Percentiles rank a stretch among this genome's conserved stretches.
phyloP scores from a whole-genome alignment of 2,329 filamentous ascomycete genomes.

The Coleophoma cylindrospora region DNA sequence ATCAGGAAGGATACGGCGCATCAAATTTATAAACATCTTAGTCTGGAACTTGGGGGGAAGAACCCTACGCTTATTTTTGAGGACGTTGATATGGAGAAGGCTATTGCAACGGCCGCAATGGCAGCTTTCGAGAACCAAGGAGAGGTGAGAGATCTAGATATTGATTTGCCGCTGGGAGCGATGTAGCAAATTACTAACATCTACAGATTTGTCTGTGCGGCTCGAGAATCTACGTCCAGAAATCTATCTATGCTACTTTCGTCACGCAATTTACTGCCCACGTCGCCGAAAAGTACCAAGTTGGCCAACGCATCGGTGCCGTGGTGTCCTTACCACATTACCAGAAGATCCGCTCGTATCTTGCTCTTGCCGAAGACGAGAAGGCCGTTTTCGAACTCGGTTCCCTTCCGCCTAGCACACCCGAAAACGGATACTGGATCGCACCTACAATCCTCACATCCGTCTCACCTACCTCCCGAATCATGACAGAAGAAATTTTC shows the following conservation, averaged over 20 bases:
- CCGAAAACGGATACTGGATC: conserved; percentile 6
- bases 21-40: conserved; percentile 29
- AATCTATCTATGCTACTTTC: conserved; percentile 8
- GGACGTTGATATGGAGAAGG: conserved; percentile 39
- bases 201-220: conserved; percentile 27
- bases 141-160: conserved; percentile 11
- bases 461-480: not conserved
- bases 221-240: conserved; percentile 12
- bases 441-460: conserved; percentile 7
- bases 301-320: conserved; percentile 1
- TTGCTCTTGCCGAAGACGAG: conserved; percentile 4
- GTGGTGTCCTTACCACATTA: conserved; percentile 5
- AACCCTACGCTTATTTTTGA: conserved; percentile 36
- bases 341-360: conserved; percentile 4
- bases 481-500: conserved; percentile 48
- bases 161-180: too few relatives aligned
- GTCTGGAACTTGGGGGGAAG: conserved; percentile 36
- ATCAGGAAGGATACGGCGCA: conserved; percentile 26
- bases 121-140: conserved; percentile 39
- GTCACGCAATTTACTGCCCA: conserved; percentile 4
- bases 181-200: not conserved
- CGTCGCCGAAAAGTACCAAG: conserved; percentile 2
- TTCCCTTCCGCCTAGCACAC: not conserved
- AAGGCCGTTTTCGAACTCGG: conserved; percentile 5
- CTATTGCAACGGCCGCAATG: conserved; percentile 26